Conservation (phyloP, 305 asterid species). For the Fraxinus baroniana region DNA sequence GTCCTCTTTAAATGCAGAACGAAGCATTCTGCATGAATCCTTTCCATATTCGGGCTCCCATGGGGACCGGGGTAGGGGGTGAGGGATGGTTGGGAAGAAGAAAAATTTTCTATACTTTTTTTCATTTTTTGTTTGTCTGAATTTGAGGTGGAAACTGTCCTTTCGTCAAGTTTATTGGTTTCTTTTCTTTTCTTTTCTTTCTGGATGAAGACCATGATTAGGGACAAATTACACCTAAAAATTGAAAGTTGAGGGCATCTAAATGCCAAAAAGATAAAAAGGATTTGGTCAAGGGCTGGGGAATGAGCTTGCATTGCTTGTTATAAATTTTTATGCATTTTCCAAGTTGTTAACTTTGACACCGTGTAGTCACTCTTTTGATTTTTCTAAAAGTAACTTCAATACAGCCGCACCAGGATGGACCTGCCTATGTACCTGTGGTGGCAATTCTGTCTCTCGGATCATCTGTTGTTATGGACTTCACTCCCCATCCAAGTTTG, state of each 20-base stretch:
- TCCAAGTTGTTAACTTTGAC: neutral
- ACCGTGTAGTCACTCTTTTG: constrained; percentile 9
- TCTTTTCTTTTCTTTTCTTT: neutral
- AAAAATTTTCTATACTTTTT: neutral
- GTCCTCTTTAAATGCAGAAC: neutral
- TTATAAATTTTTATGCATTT: neutral
- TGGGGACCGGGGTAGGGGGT: neutral
- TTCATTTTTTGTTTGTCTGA: neutral
- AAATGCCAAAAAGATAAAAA: neutral
- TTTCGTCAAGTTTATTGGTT: neutral
- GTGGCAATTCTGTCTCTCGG: constrained; percentile 94
- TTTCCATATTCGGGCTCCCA: neutral
- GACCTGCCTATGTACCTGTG: constrained; percentile 86
- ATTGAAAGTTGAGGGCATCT: neutral
- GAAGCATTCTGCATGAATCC: neutral
- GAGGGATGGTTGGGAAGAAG: neutral
- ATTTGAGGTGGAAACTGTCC: neutral
- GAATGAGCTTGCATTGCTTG: neutral
- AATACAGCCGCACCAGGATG: constrained; percentile 86
- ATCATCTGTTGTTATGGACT: constrained; percentile 83
- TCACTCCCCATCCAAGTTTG: constrained; percentile 66
- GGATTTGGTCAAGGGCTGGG: neutral
- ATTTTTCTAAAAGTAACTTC: constrained; percentile 10
- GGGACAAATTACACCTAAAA: neutral
- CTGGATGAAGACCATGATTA: neutral